Percentiles rank a stretch among this genome's conserved stretches.
phyloP scores from a whole-genome alignment of 2,329 filamentous ascomycete genomes.

The Trichoderma lentiforme region DNA sequence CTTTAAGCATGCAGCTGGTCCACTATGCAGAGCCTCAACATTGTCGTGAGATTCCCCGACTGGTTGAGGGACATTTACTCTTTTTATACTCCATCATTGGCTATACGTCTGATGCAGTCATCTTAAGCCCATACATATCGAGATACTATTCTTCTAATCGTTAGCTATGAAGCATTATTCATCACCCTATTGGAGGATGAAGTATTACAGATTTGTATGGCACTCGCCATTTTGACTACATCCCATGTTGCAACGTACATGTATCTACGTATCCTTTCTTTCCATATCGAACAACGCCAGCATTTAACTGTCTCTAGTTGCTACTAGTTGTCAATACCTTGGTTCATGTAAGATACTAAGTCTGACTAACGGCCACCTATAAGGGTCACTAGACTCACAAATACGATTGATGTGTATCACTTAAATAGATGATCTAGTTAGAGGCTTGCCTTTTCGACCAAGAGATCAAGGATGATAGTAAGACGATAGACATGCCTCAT shows the following conservation, averaged over 20 bases:
- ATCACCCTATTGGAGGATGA: background rate
- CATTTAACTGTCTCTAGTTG: background rate
- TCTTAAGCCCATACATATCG: background rate
- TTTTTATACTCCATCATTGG: background rate
- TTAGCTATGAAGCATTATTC: background rate
- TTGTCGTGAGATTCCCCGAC: background rate
- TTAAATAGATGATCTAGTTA: background rate
- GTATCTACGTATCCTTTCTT: background rate
- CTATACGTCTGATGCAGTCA: background rate
- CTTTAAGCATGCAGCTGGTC: background rate
- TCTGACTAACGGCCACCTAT: background rate
- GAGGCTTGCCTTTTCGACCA: background rate
- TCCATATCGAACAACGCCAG: background rate
- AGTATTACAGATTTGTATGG: background rate
- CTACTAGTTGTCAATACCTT: background rate
- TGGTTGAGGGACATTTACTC: background rate
- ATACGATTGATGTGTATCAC: background rate
- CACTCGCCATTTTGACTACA: background rate
- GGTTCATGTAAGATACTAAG: background rate
- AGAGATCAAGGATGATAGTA: background rate
- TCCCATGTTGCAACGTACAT: background rate
- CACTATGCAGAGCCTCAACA: background rate
- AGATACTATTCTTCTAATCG: background rate
- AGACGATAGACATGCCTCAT: background rate
- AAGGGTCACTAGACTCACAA: background rate